These are phyloP conservation scores for Penicillium simplicissimum DNA, from an alignment of 495 filamentous ascomycete genomes.

Conservation along the genomic window DNA sequence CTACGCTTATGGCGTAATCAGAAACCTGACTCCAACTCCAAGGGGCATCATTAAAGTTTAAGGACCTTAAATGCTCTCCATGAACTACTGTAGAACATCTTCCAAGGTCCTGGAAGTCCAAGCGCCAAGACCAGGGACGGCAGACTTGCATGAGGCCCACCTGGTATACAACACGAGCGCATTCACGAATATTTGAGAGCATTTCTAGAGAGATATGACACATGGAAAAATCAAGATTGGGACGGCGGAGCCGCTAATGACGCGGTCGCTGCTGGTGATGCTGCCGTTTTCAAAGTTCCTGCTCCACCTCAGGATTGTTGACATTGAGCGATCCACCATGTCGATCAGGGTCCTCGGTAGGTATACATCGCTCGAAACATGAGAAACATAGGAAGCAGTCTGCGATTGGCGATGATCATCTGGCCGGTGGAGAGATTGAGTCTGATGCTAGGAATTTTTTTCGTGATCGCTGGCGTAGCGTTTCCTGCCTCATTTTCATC, in stretches of 20 bases:
- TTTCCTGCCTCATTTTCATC: constrained; percentile 6
- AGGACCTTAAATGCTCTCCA: constrained; percentile 2
- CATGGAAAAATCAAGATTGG: constrained; percentile 6
- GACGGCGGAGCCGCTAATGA: constrained; percentile 13
- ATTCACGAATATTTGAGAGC: not conserved
- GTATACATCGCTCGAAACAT: not conserved
- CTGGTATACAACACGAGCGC: not conserved
- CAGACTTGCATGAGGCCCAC: not conserved
- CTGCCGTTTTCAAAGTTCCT: constrained; percentile 26
- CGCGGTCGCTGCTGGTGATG: constrained; percentile 6
- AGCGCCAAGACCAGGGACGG: not conserved
- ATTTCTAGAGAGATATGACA: not conserved
- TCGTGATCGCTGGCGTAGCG: constrained; percentile 3
- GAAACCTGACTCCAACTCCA: too few relatives aligned
- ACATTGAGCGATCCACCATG: not conserved
- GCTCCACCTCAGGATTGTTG: constrained; percentile 4
- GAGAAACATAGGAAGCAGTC: not conserved
- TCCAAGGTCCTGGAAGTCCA: not conserved
- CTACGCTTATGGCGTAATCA: not conserved
- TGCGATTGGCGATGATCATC: not conserved
- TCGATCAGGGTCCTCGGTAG: not conserved
- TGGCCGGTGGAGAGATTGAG: not conserved
- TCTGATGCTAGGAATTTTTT: not conserved
- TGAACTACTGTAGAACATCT: not conserved
- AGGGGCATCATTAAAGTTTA: not conserved